These are phyloP conservation scores for Zhuliangozyma blackwelliae DNA, from an alignment of 1,139 yeast species.

Conservation along the genomic window DNA sequence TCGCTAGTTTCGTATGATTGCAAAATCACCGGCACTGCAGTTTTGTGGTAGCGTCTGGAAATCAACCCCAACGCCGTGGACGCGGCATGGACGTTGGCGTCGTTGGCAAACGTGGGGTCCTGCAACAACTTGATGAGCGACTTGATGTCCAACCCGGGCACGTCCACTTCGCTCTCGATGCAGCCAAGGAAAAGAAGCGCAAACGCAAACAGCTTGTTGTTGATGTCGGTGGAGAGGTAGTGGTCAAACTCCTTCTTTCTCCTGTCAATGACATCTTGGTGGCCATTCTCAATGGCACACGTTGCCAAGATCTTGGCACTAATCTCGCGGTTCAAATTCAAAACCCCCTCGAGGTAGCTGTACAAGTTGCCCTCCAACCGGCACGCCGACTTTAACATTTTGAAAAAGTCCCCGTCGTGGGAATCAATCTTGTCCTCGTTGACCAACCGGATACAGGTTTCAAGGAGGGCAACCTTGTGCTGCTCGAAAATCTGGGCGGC, in stretches of 20 bases:
- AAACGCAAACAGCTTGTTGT: constrained; percentile 19
- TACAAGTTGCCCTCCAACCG: constrained; percentile 6
- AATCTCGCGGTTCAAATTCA: constrained; percentile 18
- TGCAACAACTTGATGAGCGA: constrained; percentile 8
- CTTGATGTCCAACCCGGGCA: constrained; percentile 6
- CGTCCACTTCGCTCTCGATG: constrained; percentile 22
- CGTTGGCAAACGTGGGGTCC: constrained; percentile 22
- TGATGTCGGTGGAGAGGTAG: constrained; percentile 16
- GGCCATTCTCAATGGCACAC: constrained; percentile 28
- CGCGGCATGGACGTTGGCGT: constrained; percentile 39
- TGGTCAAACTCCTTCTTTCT: constrained; percentile 28
- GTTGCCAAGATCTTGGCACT: constrained; percentile 40
- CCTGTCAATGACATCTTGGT: constrained; percentile 23
- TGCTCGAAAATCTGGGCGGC: constrained; percentile 7
- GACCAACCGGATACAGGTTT: constrained; percentile 9
- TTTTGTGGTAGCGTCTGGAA: constrained; percentile 9
- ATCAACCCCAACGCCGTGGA: constrained; percentile 54
- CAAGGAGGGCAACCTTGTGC: constrained; percentile 2
- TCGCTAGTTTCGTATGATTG: constrained; percentile 8
- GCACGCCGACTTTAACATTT: constrained; percentile 8
- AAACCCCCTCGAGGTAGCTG: constrained; percentile 8
- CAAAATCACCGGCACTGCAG: constrained; percentile 5
- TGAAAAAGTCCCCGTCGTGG: constrained; percentile 10
- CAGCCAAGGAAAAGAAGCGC: constrained; percentile 44
- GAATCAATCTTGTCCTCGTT: constrained; percentile 9